A percentile compares a stretch with the other conserved stretches of the same genome.
phyloP scores from a whole-genome alignment of 2,329 filamentous ascomycete species.

The Penicillium griseofulvum region DNA sequence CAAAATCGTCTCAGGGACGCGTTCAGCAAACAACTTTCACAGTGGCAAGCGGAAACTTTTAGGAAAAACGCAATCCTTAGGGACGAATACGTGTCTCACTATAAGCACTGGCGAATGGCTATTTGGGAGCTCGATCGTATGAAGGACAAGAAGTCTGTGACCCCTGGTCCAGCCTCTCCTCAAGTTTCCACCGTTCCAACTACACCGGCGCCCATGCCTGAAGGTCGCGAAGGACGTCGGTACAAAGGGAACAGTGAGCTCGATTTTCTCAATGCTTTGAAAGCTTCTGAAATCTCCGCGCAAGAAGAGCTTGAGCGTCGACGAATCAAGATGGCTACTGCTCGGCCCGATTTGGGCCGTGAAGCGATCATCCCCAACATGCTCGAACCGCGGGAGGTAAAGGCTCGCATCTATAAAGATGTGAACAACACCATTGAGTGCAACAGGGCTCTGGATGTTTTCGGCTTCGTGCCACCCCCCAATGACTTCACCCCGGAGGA shows the following conservation, averaged over 20 bases:
- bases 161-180: conserved; percentile 37
- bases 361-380: conserved; percentile 51
- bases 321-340: conserved; percentile 43
- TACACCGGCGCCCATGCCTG: conserved; percentile 33
- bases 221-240: conserved; percentile 40
- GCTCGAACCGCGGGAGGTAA: conserved; percentile 42
- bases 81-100: conserved; percentile 41
- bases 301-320: conserved; percentile 48
- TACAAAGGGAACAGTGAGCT: conserved; percentile 51
- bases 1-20: conserved; percentile 41
- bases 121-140: conserved; percentile 45
- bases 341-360: conserved; percentile 43
- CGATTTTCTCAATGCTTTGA: conserved; percentile 49
- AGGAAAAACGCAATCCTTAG: conserved; percentile 42
- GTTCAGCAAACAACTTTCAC: conserved; percentile 39
- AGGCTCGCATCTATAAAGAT: conserved; percentile 46
- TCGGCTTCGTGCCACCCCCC: conserved; percentile 45
- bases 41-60: conserved; percentile 38
- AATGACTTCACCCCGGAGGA: conserved; percentile 51
- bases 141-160: conserved; percentile 38
- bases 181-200: conserved; percentile 33
- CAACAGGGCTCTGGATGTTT: conserved; percentile 42
- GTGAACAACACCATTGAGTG: conserved; percentile 45
- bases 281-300: conserved; percentile 48
- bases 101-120: conserved; percentile 46